Percentiles rank a stretch among this genome's conserved stretches.
These are phyloP conservation scores for Solanum etuberosum DNA, from an alignment of 257 asterid species.

Conservation along the genomic window DNA sequence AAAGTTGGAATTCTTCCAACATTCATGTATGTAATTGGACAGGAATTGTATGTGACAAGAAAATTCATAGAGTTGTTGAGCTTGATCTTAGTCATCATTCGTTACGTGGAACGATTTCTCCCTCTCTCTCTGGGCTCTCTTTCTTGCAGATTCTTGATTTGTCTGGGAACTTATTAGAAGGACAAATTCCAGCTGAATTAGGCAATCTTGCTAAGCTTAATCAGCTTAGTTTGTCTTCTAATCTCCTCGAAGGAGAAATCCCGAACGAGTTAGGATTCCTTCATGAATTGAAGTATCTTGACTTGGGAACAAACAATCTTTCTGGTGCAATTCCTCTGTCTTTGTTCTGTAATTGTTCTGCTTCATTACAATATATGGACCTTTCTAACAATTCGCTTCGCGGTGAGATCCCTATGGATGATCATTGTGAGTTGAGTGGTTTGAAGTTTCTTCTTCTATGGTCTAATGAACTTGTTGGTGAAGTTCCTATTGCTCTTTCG, in stretches of 20 bases:
- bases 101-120: constrained; percentile 50
- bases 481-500: constrained; percentile 44
- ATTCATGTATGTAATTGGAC: constrained; percentile 51
- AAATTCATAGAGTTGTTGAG: constrained; percentile 27
- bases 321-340: constrained; percentile 46
- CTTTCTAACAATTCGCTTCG: constrained; percentile 67
- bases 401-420: constrained; percentile 43
- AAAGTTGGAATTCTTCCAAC: constrained; percentile 38
- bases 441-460: constrained; percentile 61
- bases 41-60: constrained; percentile 44
- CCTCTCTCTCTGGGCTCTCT: constrained; percentile 38
- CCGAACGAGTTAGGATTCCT: constrained; percentile 45
- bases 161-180: constrained; percentile 48
- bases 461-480: constrained; percentile 57
- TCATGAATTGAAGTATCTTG: constrained; percentile 37
- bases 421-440: constrained; percentile 35
- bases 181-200: constrained; percentile 47
- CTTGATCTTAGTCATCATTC: constrained; percentile 50
- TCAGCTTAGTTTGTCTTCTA: constrained; percentile 57
- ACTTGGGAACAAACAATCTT: constrained; percentile 57
- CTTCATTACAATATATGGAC: constrained; percentile 46
- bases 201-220: constrained; percentile 32
- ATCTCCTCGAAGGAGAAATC: constrained; percentile 43
- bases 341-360: constrained; percentile 47
- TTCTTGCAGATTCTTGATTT: constrained; percentile 53